Conservation (phyloP, 2,329 filamentous ascomycete genomes). For the Paraconiothyrium sp. region DNA sequence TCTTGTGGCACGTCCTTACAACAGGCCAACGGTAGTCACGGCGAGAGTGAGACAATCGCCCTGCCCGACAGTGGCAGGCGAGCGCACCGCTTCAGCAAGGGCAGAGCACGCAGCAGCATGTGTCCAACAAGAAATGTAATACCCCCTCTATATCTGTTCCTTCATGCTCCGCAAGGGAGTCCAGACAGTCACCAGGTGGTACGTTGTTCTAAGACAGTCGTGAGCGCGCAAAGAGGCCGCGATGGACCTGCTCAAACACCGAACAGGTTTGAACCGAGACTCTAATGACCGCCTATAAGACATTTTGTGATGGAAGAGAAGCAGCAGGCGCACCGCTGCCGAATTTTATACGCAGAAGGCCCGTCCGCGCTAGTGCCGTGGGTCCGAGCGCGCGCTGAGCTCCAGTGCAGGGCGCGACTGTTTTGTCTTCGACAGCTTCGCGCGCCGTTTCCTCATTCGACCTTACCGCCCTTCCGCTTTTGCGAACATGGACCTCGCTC, state of each 20-base stretch:
- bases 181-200: slow-evolving; percentile 65
- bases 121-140: slow-evolving; percentile 40
- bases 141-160: slow-evolving; percentile 55
- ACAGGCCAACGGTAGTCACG: background rate
- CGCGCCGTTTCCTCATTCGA: background rate
- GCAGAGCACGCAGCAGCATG: background rate
- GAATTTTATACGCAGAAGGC: slow-evolving; percentile 34
- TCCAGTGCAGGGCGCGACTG: slow-evolving; percentile 29
- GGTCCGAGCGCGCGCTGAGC: slow-evolving; percentile 16
- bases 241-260: slow-evolving; percentile 90
- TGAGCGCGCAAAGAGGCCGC: slow-evolving; percentile 94
- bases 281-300: slow-evolving; percentile 94
- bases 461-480: slow-evolving; percentile 49
- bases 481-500: slow-evolving; percentile 57
- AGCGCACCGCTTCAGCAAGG: background rate
- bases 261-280: slow-evolving; percentile 92
- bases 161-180: slow-evolving; percentile 60
- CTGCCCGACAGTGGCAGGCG: background rate
- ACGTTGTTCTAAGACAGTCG: slow-evolving; percentile 87
- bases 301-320: slow-evolving; percentile 70
- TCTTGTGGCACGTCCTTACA: background rate
- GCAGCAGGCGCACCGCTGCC: slow-evolving; percentile 35
- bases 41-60: background rate
- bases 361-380: slow-evolving; percentile 28
- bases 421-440: slow-evolving; percentile 31